Conservation (phyloP, 1,139 yeast genomes). For the Scheffersomyces cryptocercus region DNA sequence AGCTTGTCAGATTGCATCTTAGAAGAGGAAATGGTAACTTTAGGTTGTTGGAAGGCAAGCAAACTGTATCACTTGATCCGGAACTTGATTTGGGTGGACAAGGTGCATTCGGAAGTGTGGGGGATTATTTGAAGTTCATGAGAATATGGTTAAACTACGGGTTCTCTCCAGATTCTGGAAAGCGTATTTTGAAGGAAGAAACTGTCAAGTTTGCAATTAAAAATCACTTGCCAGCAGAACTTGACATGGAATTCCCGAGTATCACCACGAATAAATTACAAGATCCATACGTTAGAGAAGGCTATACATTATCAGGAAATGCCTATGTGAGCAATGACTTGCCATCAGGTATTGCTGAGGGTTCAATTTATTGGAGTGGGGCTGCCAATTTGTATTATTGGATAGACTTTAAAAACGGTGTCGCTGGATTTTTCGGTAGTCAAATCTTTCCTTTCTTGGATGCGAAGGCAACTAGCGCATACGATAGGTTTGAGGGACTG, state of each 20-base stretch:
- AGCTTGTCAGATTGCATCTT: slow-evolving; percentile 27
- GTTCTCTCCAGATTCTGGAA: slow-evolving; percentile 38
- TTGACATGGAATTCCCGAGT: slow-evolving; percentile 10
- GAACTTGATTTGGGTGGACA: slow-evolving; percentile 51
- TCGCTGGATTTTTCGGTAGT: slow-evolving; percentile 46
- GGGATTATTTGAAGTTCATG: slow-evolving; percentile 44
- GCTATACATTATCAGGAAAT: slow-evolving; percentile 16
- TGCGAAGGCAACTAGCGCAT: slow-evolving; percentile 2
- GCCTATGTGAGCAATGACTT: slow-evolving; percentile 19
- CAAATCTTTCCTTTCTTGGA: slow-evolving; percentile 37
- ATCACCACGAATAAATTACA: slow-evolving; percentile 2
- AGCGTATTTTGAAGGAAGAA: slow-evolving; percentile 28
- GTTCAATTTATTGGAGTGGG: slow-evolving; percentile 47
- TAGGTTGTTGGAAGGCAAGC: background rate
- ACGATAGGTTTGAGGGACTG: slow-evolving; percentile 9
- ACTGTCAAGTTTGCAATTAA: slow-evolving; percentile 33
- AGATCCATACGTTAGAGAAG: slow-evolving; percentile 6
- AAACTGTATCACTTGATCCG: slow-evolving; percentile 25
- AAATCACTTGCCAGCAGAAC: slow-evolving; percentile 36
- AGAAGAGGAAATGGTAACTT: slow-evolving; percentile 10
- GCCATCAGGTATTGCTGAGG: slow-evolving; percentile 43
- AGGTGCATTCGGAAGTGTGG: slow-evolving; percentile 45
- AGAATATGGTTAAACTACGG: slow-evolving; percentile 51
- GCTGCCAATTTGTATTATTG: slow-evolving; percentile 48
- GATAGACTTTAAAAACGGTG: slow-evolving; percentile 42